Conservation (phyloP, 1,139 yeast species). For the Hyphopichia wangnamkhiaoensis region DNA sequence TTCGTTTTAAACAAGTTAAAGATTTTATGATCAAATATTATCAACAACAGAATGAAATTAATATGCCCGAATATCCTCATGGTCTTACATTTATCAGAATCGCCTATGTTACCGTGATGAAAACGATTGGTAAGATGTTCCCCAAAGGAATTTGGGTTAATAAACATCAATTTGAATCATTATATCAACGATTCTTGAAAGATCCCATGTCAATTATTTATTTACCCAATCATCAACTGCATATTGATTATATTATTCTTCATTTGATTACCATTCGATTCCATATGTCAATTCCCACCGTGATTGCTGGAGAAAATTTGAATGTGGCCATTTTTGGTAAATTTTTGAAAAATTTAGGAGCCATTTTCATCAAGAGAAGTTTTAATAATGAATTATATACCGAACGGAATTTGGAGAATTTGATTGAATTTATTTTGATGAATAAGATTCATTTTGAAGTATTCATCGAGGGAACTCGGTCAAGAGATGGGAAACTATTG, state of each 20-base stretch:
- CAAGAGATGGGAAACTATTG: slow-evolving; percentile 64
- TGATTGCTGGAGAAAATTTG: slow-evolving; percentile 70
- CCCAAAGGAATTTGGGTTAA: slow-evolving; percentile 49
- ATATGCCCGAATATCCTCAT: slow-evolving; percentile 33
- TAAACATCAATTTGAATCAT: slow-evolving; percentile 28
- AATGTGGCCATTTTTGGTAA: slow-evolving; percentile 63
- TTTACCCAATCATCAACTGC: slow-evolving; percentile 62
- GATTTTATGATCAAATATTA: slow-evolving; percentile 42
- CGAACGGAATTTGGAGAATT: slow-evolving; percentile 56
- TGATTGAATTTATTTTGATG: slow-evolving; percentile 51
- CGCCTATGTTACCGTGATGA: slow-evolving; percentile 42
- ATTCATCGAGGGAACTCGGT: slow-evolving; percentile 67
- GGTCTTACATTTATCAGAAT: slow-evolving; percentile 26
- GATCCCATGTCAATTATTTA: slow-evolving; percentile 47
- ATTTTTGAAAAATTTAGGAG: slow-evolving; percentile 45
- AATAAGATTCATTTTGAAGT: slow-evolving; percentile 61
- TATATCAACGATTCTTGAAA: slow-evolving; percentile 33
- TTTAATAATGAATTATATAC: slow-evolving; percentile 56
- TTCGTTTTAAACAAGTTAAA: slow-evolving; percentile 40
- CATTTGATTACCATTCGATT: slow-evolving; percentile 59
- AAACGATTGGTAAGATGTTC: slow-evolving; percentile 37
- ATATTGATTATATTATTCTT: slow-evolving; percentile 63
- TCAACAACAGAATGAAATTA: slow-evolving; percentile 35
- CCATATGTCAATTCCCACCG: slow-evolving; percentile 59
- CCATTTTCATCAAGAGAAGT: slow-evolving; percentile 47